phyloP scores from a whole-genome alignment of 2,329 filamentous ascomycete species.

The Blastomyces percursus region DNA sequence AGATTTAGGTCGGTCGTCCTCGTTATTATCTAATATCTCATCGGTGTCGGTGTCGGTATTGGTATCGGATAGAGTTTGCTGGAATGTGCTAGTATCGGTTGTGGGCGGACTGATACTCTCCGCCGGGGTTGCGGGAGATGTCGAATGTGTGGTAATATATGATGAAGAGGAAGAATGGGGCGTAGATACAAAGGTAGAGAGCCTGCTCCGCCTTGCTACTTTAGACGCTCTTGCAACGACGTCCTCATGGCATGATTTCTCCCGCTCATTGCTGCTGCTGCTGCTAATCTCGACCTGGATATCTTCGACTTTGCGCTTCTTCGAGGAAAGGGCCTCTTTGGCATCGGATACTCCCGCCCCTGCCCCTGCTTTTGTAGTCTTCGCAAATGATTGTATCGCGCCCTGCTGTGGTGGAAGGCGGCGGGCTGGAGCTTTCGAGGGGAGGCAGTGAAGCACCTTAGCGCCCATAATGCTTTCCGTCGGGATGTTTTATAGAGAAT shows the following conservation, averaged over 20 bases:
- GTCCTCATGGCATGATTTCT: conserved; percentile 4
- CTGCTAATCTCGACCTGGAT: conserved; percentile 25
- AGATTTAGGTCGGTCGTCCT: conserved; percentile 24
- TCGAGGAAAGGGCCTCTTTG: conserved; percentile 28
- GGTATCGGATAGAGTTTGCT: neutral
- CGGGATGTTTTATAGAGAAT: neutral
- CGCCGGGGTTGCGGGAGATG: neutral
- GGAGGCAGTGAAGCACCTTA: conserved; percentile 18
- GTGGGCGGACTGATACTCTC: neutral
- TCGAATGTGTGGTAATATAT: neutral
- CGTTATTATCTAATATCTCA: conserved; percentile 33
- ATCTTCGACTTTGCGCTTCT: conserved; percentile 32
- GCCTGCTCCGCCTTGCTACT: neutral
- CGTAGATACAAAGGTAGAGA: neutral
- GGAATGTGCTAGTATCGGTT: neutral
- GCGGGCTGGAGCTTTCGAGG: conserved; percentile 17
- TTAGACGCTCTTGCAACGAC: conserved; percentile 10
- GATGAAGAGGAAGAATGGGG: neutral
- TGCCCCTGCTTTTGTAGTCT: conserved; percentile 33
- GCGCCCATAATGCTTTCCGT: conserved; percentile 7
- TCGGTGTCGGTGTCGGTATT: neutral
- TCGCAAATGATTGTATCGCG: conserved; percentile 37
- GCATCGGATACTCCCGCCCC: conserved; percentile 15
- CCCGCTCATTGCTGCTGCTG: conserved; percentile 3
- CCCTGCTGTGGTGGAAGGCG: conserved; percentile 24